Evolutionary conservation across 2,329 filamentous ascomycete genomes (phyloP), one percentile per base, ranked within the genome.

Genomic region (Chaetomium globosum): DNA sequence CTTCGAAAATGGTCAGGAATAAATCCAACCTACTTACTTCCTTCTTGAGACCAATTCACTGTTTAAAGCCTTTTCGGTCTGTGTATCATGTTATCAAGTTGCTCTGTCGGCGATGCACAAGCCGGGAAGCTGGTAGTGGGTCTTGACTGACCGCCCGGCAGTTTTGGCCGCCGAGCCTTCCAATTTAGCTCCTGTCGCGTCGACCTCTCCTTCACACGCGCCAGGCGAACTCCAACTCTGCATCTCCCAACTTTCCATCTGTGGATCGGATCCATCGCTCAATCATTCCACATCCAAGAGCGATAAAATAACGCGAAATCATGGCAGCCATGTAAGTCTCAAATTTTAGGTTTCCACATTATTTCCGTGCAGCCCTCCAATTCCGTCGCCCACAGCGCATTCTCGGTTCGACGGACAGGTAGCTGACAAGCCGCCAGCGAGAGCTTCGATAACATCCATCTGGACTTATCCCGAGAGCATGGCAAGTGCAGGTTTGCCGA

Each of bases 401-500:
- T 7, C 48, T 21, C 33, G 7, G 39, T 19, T n/a, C 56, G 12
- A 46, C 28, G 13, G 12, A 10, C 30, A 54, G 46, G 66, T 71
- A 49, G 71, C 69, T 53, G 2, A 23, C 13, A n/a, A 33, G 9
- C n/a, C 53, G 10, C 12, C 66, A 89, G 86, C 72, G 95, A 99
- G 87, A 95, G 90, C 76, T 99, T 99, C 80, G 94, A 98, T 76
- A 93, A 92, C 80, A 97, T 98, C 80, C 93, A 95, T 80, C 87
- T 99, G 73, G 94, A 99, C 77, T 86, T 99, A 67, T 97, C 93
- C 73, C 95, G 93, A 78, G 90, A 95, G 79, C 86, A 88, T 65
- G 95, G 95, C 71, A 95, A 94, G 81, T 97, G 93, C 81, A 89
- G 95, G 75, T 93, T 99, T 74, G 93, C 94, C 69, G 94, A 98